Evolutionary conservation across 2,329 filamentous ascomycete species (phyloP).

Genomic region (Aspergillus ochraceus): DNA sequence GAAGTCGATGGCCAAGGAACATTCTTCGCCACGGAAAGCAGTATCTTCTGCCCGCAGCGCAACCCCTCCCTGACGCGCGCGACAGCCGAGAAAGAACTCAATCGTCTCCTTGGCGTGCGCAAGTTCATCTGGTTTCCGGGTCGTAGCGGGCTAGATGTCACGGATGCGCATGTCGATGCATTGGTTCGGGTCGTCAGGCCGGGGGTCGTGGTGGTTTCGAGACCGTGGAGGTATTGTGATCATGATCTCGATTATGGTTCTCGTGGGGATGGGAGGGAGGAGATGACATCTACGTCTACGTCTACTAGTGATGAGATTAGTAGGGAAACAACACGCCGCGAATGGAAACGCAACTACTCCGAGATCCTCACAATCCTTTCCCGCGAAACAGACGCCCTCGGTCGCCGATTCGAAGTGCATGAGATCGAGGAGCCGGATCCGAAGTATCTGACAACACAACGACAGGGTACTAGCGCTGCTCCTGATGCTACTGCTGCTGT

Average conservation of each 20-base stretch:
- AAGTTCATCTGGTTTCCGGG: slow-evolving; percentile 37
- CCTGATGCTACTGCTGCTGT: too few species aligned
- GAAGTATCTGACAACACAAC: not conserved
- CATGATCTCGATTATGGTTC: too few species aligned
- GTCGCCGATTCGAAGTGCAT: slow-evolving; percentile 22
- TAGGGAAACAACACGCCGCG: not conserved
- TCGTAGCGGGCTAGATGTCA: slow-evolving; percentile 30
- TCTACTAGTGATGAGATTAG: not conserved
- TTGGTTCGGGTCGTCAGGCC: slow-evolving; percentile 19
- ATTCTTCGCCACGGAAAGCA: slow-evolving; percentile 34
- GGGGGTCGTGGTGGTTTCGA: slow-evolving; percentile 25
- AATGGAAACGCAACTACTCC: slow-evolving; percentile 19
- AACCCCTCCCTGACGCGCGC: slow-evolving; percentile 26
- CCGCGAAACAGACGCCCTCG: slow-evolving; percentile 20
- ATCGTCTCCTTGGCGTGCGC: slow-evolving; percentile 26
- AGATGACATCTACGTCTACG: slow-evolving; percentile 1
- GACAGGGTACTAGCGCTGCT: too few species aligned
- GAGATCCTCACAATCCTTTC: slow-evolving; percentile 20
- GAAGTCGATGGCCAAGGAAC: slow-evolving; percentile 38
- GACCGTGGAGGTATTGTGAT: slow-evolving; percentile 14
- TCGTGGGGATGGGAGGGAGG: too few species aligned
- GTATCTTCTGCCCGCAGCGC: slow-evolving; percentile 30
- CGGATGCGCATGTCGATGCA: slow-evolving; percentile 32
- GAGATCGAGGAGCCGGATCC: slow-evolving; percentile 25
- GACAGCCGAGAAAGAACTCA: slow-evolving; percentile 27